Percentiles rank a stretch among this genome's conserved stretches.
Conservation (phyloP, 148 eudicot genomes). For the Cornus florida region DNA sequence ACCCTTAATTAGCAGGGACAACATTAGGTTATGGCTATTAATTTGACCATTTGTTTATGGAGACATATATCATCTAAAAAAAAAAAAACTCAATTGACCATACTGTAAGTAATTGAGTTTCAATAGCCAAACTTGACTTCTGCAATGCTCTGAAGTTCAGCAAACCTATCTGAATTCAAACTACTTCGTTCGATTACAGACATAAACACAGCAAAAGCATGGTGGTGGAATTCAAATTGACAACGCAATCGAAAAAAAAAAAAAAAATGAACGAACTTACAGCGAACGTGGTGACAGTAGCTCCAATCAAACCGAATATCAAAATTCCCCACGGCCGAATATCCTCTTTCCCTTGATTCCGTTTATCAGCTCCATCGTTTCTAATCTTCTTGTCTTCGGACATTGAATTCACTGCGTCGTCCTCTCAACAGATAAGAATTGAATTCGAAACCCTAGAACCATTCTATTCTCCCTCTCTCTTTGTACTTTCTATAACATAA, state of each 20-base stretch:
- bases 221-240: no score
- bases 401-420: neutral
- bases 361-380: constrained; percentile 15
- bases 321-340: constrained; percentile 66
- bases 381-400: constrained; percentile 17
- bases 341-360: constrained; percentile 34
- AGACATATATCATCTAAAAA: no score
- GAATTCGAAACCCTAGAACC: constrained; percentile 24
- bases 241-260: no score
- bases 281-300: constrained; percentile 65
- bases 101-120: no score
- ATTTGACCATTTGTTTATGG: no score
- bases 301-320: constrained; percentile 75
- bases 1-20: no score
- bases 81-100: neutral
- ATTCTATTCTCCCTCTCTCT: neutral
- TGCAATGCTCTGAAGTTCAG: no score
- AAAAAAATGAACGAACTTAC: constrained; percentile 30
- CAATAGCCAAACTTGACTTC: neutral
- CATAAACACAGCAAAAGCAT: no score
- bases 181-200: neutral
- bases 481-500: no score
- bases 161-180: neutral
- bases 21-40: no score
- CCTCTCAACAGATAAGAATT: neutral